Conservation (phyloP, 192 early-diverging fungal species). For the Podila epicladia region DNA sequence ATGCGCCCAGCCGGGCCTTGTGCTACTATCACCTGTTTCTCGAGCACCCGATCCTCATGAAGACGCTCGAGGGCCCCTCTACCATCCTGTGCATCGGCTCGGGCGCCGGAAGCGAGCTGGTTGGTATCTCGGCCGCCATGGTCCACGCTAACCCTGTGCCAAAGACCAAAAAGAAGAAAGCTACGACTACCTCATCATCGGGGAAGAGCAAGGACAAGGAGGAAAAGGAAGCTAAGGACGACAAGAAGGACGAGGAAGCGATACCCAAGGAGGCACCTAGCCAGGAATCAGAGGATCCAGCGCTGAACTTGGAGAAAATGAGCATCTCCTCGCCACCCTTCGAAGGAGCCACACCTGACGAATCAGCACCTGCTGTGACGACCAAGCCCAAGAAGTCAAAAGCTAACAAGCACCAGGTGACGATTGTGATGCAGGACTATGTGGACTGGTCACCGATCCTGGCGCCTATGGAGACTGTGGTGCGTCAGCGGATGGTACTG, state of each 20-base stretch:
- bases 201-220: constrained; percentile 5
- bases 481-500: constrained; percentile 64
- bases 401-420: constrained; percentile 51
- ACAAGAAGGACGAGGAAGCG: not conserved
- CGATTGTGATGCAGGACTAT: constrained; percentile 68
- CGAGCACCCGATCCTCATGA: constrained; percentile 56
- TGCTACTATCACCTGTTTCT: constrained; percentile 85
- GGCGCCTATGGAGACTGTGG: constrained; percentile 58
- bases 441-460: constrained; percentile 70
- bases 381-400: constrained; percentile 16
- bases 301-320: not conserved
- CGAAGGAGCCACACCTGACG: not conserved
- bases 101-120: constrained; percentile 87
- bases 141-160: constrained; percentile 40
- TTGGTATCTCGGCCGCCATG: constrained; percentile 81
- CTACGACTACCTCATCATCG: not conserved
- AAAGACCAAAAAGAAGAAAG: constrained; percentile 31
- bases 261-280: not conserved
- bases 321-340: not conserved
- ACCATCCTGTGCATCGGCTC: constrained; percentile 78
- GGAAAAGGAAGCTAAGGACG: not conserved
- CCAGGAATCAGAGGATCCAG: not conserved
- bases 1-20: constrained; percentile 85
- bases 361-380: not conserved
- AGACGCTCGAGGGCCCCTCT: constrained; percentile 57